A percentile compares a stretch with the other conserved stretches of the same genome.
These are phyloP conservation scores for Chlamydomonas applanata DNA, from an alignment of 139 green algal species.

Conservation along the genomic window DNA sequence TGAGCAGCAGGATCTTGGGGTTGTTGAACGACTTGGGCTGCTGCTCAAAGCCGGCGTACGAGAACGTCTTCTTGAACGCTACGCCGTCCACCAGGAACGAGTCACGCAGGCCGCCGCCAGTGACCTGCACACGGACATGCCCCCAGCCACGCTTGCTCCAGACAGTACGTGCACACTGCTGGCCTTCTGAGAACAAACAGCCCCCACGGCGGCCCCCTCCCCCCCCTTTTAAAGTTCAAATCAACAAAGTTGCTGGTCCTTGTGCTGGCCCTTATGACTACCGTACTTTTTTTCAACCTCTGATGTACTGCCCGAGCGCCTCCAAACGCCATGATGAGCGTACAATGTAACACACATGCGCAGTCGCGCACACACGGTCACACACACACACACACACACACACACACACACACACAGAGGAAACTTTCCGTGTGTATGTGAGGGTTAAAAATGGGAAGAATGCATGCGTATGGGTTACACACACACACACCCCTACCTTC, in stretches of 20 bases:
- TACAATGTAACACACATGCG: too few relatives aligned
- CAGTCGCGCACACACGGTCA: neutral
- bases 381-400: neutral
- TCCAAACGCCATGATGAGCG: too few relatives aligned
- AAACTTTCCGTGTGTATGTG: too few relatives aligned
- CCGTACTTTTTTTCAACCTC: too few relatives aligned
- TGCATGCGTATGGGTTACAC: too few relatives aligned
- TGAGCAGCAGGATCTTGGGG: conserved; percentile 95
- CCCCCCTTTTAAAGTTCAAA: neutral
- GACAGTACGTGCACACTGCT: too few relatives aligned
- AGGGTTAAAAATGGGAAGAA: too few relatives aligned
- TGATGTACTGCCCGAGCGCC: too few relatives aligned
- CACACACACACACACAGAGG: neutral
- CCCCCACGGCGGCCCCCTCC: neutral
- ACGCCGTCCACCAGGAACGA: conserved; percentile 97
- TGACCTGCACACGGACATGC: conserved; percentile 37
- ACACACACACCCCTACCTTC: conserved; percentile 64
- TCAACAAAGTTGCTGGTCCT: too few relatives aligned
- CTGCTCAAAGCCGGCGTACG: conserved; percentile 99
- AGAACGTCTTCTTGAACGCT: conserved; percentile 99
- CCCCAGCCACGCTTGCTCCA: neutral
- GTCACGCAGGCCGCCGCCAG: conserved; percentile 90
- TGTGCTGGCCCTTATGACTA: neutral
- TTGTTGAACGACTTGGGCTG: conserved; percentile 85
- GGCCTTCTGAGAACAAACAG: too few relatives aligned